A percentile compares a stretch with the other conserved stretches of the same genome.
phyloP scores from a whole-genome alignment of 2,329 filamentous ascomycete genomes.

The Fusarium sp. region DNA sequence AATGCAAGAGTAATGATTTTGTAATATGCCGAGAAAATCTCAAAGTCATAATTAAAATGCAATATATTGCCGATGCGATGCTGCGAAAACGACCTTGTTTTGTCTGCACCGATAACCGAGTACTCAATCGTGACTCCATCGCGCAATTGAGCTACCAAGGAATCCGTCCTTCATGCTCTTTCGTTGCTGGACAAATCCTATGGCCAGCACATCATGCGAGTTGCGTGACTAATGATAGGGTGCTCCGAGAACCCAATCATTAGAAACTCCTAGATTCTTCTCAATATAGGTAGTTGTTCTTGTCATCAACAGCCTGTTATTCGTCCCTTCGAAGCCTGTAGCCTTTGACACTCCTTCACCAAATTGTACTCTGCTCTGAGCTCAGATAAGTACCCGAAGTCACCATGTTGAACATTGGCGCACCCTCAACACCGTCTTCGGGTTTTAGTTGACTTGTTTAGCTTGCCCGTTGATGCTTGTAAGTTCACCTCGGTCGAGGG shows the following conservation, averaged over 20 bases:
- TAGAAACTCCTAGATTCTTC: no score
- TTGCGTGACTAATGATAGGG: conserved; percentile 3
- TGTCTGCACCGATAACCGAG: conserved; percentile 29
- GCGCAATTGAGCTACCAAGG: background rate
- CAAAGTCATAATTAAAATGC: background rate
- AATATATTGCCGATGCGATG: background rate
- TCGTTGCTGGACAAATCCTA: background rate
- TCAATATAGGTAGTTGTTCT: background rate
- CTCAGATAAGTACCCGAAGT: background rate
- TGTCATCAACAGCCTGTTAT: background rate
- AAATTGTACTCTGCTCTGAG: background rate
- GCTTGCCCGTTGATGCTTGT: background rate
- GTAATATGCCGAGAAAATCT: background rate
- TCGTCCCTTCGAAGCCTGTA: background rate
- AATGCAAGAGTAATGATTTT: background rate
- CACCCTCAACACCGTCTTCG: no score
- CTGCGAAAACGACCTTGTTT: no score
- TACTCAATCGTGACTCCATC: background rate
- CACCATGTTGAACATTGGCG: background rate
- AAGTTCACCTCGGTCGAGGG: background rate
- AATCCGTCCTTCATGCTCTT: background rate
- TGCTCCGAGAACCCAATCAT: no score
- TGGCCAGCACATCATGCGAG: background rate
- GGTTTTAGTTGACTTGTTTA: background rate
- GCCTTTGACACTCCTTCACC: background rate